Base-by-base conservation (phyloP, 2,329 filamentous ascomycete genomes). In the Nemania diffusa region DNA sequence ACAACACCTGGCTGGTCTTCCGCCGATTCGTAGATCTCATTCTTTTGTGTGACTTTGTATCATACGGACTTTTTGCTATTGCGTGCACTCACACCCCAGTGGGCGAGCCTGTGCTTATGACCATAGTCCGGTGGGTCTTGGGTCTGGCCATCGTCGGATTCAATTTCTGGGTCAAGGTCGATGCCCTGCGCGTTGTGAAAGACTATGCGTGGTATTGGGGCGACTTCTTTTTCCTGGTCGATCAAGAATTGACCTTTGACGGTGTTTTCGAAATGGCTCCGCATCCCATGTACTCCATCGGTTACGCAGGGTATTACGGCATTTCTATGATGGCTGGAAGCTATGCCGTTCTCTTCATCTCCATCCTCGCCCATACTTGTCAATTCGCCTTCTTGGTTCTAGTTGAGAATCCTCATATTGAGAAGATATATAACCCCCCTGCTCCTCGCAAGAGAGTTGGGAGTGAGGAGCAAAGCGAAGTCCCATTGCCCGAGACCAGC, bases 191-290 rank as follows among this genome's bases (percentile, higher is more conserved):
- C 68, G 96, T 99, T 57, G 96, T 99, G 77, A 98, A 98, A 81
- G 96, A 99, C 81, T 99, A 94, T 82, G 96, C 96, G 29, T 99
- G 96, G 96, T 99, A 98, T 81, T 99, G 96, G 96, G 96, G 96
- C 69, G 96, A 99, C 81, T 98, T 98, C 82, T 99, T 98, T 85
- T 99, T 94, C 81, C 90, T 99, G 76, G 93, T 99, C 79, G 96
- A 99, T 81, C 94, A 98, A 82, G 93, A 97, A 77, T 85, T 99
- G 78, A 98, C 94, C 57, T 99, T 99, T 79, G 96, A 99, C 78
- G 96, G 96, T 64, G 96, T 99, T 70, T 99, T 98, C 78, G 96
- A 99, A 82, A 97, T 99, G 91, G 96, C 96, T 22, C 96, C 96
- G 34, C 96, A 98, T 78, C 95, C 95, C 70, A 98, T 98, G 95